These are phyloP conservation scores for Yarrowia osloensis DNA, from an alignment of 805 yeast genomes.

Conservation along the genomic window DNA sequence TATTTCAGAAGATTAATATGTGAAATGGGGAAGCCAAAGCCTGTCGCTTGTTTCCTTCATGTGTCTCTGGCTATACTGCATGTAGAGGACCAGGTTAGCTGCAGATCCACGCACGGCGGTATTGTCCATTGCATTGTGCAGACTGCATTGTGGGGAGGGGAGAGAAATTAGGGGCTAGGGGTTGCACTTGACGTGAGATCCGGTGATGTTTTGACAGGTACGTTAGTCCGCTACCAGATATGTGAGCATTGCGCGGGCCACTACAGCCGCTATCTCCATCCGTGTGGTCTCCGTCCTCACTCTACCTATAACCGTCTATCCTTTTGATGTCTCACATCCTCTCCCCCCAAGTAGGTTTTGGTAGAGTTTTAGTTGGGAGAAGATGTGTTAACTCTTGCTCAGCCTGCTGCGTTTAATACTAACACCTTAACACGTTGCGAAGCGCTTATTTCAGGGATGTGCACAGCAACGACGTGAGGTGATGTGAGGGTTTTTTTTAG, in stretches of 20 bases:
- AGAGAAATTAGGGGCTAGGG: conserved; percentile 20
- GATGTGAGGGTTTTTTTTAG: conserved; percentile 12
- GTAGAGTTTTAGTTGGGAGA: not conserved
- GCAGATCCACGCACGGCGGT: conserved; percentile 30
- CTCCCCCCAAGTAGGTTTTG: not conserved
- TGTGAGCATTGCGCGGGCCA: not conserved
- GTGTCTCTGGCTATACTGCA: conserved; percentile 1
- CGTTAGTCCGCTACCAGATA: not conserved
- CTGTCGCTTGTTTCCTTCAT: not conserved
- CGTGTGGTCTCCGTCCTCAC: not conserved
- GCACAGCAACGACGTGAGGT: conserved; percentile 6
- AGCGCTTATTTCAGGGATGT: conserved; percentile 1
- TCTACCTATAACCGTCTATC: not conserved
- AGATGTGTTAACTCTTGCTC: not conserved
- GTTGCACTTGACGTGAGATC: not conserved
- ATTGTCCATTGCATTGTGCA: conserved; percentile 27
- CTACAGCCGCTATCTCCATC: too few relatives aligned
- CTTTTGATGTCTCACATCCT: not conserved
- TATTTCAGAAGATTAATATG: not conserved
- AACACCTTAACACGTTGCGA: conserved; percentile 5
- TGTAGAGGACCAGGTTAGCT: conserved; percentile 21
- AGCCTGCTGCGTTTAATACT: conserved; percentile 19
- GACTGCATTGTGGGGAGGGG: conserved; percentile 26
- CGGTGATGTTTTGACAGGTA: not conserved
- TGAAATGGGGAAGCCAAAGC: conserved; percentile 4